A percentile compares a stretch with the other conserved stretches of the same genome.
phyloP scores from a whole-genome alignment of 108 stramenopile genomes.

The Pseudonitzschia multiseries region DNA sequence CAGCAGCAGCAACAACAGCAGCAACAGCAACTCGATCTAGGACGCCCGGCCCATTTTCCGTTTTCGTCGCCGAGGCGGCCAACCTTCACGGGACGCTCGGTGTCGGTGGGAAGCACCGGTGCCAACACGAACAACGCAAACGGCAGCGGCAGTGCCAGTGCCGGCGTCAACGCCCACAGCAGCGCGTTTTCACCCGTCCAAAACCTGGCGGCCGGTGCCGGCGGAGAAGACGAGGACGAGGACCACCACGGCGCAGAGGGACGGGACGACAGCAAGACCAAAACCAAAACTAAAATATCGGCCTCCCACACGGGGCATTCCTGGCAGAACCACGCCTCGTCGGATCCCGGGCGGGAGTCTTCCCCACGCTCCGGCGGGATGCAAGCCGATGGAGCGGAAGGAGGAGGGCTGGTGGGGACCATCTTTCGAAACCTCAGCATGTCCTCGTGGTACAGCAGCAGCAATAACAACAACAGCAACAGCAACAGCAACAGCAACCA shows the following conservation, averaged over 20 bases:
- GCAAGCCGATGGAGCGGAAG: background rate
- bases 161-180: too few relatives aligned
- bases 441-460: slow-evolving; percentile 10
- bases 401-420: background rate
- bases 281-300: background rate
- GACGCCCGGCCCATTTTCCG: slow-evolving; percentile 21
- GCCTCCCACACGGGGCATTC: slow-evolving; percentile 12
- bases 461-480: background rate
- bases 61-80: background rate
- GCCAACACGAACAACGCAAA: background rate
- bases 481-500: too few relatives aligned
- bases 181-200: background rate
- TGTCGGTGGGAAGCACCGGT: background rate
- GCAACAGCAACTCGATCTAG: too few relatives aligned
- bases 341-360: background rate
- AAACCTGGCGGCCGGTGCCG: slow-evolving; percentile 5
- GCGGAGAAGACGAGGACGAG: background rate
- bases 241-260: background rate
- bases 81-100: slow-evolving; percentile 1
- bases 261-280: background rate
- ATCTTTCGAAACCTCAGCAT: slow-evolving; percentile 18
- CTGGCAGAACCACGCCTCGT: slow-evolving; percentile 3
- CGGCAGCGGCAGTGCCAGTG: too few relatives aligned
- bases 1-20: too few relatives aligned
- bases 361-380: background rate